Evolutionary conservation across 2,329 filamentous ascomycete species (phyloP), one percentile per base, ranked within the genome.

Genomic region (Phoma sp.): DNA sequence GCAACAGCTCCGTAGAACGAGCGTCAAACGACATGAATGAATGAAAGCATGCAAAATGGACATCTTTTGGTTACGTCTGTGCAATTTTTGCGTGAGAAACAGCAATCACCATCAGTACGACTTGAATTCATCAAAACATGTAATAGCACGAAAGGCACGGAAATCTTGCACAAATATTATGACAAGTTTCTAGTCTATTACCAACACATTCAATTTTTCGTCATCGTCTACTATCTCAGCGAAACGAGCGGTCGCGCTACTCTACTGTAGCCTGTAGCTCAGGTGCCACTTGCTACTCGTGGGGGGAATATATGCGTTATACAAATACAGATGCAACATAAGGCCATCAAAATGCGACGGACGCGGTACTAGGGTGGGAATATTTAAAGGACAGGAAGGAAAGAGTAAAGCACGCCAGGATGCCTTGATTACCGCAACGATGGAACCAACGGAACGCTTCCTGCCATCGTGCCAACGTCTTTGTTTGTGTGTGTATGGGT

Each of bases 381-480:
- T 34, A 46, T 21, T 32, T 43, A 17, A 36, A 15, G 11, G 30
- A n/a, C n/a, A n/a, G n/a, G n/a, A n/a, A n/a, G n/a, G n/a, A n/a
- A n/a, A n/a, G n/a, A n/a, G n/a, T n/a, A n/a, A n/a, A n/a, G n/a
- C n/a, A n/a, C n/a, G n/a, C n/a, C n/a, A n/a, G n/a, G 15, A 38
- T 25, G 30, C 15, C 30, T 20, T 20, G 11, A 51, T 51, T 51
- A 50, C 32, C 47, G 39, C 40, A 26, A 43, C 47, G 57, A 66
- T 70, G 66, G 65, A 53, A 43, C 65, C 67, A 42, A 57, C 66
- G 69, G 67, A 70, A 71, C 69, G 61, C 67, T 71, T 71, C 67
- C 69, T 68, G 68, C 68, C 68, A 70, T 64, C 65, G 57, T 50
- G 9, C 23, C 5, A 5, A 25, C 23, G 5, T 11, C 15, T n/a